These are phyloP conservation scores for Rubroshorea leprosula DNA, from an alignment of 345 rosid genomes.

Conservation along the genomic window DNA sequence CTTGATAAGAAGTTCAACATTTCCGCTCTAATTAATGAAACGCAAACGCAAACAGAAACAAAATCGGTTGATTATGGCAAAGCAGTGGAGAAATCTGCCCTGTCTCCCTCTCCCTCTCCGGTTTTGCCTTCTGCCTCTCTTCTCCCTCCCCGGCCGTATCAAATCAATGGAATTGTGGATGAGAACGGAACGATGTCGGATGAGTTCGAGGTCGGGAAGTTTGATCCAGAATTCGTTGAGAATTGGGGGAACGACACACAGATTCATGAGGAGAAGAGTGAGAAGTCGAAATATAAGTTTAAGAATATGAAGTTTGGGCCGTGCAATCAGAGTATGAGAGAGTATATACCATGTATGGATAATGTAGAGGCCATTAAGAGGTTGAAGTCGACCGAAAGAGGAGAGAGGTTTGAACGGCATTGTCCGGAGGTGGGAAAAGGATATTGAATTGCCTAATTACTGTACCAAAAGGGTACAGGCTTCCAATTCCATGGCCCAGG, in stretches of 20 bases:
- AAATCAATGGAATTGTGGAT: conserved; percentile 56
- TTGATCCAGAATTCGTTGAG: conserved; percentile 58
- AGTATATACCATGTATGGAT: conserved; percentile 88
- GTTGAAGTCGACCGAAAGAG: conserved; percentile 68
- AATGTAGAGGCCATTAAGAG: conserved; percentile 56
- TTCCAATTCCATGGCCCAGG: conserved; percentile 81
- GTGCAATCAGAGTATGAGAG: conserved; percentile 63
- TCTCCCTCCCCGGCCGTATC: conserved; percentile 35
- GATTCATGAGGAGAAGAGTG: conserved; percentile 18
- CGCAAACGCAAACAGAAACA: conserved; percentile 5
- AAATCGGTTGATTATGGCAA: not conserved
- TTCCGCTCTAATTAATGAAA: conserved; percentile 39
- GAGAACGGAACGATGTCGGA: conserved; percentile 82
- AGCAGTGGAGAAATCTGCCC: not conserved
- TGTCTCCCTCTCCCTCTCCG: conserved; percentile 11
- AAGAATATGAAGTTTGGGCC: conserved; percentile 33
- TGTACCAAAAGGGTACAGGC: conserved; percentile 61
- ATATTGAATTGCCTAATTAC: conserved; percentile 82
- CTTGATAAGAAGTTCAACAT: conserved; percentile 37
- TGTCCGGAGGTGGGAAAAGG: conserved; percentile 61
- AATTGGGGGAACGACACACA: conserved; percentile 40
- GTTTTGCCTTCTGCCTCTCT: conserved; percentile 15
- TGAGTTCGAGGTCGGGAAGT: conserved; percentile 73
- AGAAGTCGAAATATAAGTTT: conserved; percentile 19
- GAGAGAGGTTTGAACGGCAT: conserved; percentile 80